Conservation (phyloP, 106 monocot species). For the Dendrobium nobile region DNA sequence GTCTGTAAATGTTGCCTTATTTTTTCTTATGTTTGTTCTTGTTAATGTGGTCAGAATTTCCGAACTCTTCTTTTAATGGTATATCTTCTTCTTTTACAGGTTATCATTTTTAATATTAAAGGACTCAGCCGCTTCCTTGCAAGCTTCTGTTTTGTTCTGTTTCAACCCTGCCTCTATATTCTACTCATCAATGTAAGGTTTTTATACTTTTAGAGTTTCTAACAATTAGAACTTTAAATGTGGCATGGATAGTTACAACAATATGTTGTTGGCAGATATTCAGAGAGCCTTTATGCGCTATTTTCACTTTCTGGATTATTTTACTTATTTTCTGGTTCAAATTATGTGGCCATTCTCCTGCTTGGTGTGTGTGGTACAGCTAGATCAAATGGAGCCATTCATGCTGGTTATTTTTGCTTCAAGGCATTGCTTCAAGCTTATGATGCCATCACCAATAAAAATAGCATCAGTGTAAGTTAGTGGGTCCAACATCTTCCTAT, state of each 20-base stretch:
- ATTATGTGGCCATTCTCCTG: slow-evolving; percentile 41
- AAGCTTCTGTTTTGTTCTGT: slow-evolving; percentile 54
- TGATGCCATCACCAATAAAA: slow-evolving; percentile 34
- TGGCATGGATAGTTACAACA: neutral
- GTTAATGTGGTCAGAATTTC: neutral
- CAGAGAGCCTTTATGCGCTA: slow-evolving; percentile 68
- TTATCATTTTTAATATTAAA: slow-evolving; percentile 55
- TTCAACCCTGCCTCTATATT: slow-evolving; percentile 76
- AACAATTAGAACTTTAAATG: neutral
- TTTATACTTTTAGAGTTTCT: neutral
- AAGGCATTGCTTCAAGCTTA: slow-evolving; percentile 36
- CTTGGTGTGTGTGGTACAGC: slow-evolving; percentile 60
- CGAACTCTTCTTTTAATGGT: neutral
- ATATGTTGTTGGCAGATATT: slow-evolving; percentile 47
- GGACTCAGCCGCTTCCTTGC: slow-evolving; percentile 28
- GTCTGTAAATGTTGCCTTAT: neutral
- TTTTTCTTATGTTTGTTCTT: slow-evolving; percentile 1
- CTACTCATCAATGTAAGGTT: slow-evolving; percentile 64
- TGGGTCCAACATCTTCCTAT: neutral
- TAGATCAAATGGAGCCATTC: slow-evolving; percentile 70
- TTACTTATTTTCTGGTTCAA: slow-evolving; percentile 59
- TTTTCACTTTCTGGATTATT: slow-evolving; percentile 57
- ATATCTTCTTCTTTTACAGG: slow-evolving; percentile 19
- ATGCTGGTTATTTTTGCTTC: slow-evolving; percentile 81
- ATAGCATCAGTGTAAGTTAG: slow-evolving; percentile 24